Evolutionary conservation across 2,329 filamentous ascomycete species (phyloP), one percentile per base, ranked within the genome.

Genomic region (Stagonosporopsis cucurbitacearum): DNA sequence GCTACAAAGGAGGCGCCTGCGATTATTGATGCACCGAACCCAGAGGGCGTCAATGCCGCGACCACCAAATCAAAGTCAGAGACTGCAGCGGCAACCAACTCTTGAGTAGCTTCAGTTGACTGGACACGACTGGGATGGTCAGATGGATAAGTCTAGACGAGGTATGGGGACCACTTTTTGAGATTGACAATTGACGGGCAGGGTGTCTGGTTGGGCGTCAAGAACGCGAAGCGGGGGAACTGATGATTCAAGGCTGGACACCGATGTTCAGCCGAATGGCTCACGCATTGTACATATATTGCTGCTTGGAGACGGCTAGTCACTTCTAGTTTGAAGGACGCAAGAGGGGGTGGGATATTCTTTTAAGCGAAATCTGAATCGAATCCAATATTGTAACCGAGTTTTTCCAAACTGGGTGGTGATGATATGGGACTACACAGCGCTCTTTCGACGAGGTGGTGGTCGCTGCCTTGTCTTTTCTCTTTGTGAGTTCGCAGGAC

Each of bases 271-370:
- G 45, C 35, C 35, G 5, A 12, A 43, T 33, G 40, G 52, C 36
- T 48, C 20, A 32, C 42, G 48, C 26, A 47, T 26, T 57, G 54
- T 57, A 57, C 39, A 57, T 57, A 57, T 57, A 57, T 52, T 57
- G 48, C 54, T 44, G 48, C 37, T 25, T 44, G 43, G 36, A 47
- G 36, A 56, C 45, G 20, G 35, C 28, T 25, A 48, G 47, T 36
- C 22, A 12, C 6, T 28, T 23, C 13, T 36, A 28, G n/a, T 20
- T 23, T 9, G 13, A 26, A 15, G 30, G 39, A 37, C 15, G 45
- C 11, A 37, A 43, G 19, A 23, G n/a, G 23, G 3, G 35, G 35
- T 22, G 39, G 39, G 26, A 41, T 55, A 50, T 55, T 55, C 30
- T 37, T 49, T 45, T 43, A 39, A 56, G 48, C 51, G 41, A 49